phyloP scores from a whole-genome alignment of 192 early-diverging fungal species.

The Coemansia sp. region DNA sequence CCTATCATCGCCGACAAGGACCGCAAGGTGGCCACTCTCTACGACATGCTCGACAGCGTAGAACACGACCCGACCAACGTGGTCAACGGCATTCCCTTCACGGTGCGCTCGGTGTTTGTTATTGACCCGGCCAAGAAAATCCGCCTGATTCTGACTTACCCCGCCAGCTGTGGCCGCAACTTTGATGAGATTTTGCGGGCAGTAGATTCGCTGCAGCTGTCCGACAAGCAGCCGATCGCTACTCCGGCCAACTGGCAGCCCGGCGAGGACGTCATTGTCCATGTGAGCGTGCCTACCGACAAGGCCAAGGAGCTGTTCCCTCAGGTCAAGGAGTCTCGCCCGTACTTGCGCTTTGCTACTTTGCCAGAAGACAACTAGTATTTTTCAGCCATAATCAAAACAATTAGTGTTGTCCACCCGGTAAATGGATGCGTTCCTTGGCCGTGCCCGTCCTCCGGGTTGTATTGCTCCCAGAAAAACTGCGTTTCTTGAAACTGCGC shows the following conservation, averaged over 20 bases:
- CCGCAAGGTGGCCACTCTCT: constrained; percentile 81
- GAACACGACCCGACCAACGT: constrained; percentile 89
- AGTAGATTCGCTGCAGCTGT: constrained; percentile 90
- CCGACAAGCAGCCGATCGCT: constrained; percentile 83
- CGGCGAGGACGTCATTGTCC: constrained; percentile 88
- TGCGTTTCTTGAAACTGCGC: constrained; percentile 73
- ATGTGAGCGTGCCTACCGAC: constrained; percentile 74
- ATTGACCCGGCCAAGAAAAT: constrained; percentile 91
- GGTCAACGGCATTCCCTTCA: constrained; percentile 85
- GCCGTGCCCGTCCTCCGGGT: constrained; percentile 67
- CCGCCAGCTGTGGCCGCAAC: constrained; percentile 90
- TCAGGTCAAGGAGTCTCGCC: constrained; percentile 71
- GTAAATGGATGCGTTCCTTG: constrained; percentile 90
- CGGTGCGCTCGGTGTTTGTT: constrained; percentile 94
- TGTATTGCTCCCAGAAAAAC: constrained; percentile 94
- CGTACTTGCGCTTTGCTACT: constrained; percentile 74
- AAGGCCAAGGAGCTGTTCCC: constrained; percentile 87
- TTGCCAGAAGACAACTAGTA: constrained; percentile 50
- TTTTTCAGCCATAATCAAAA: constrained; percentile 81
- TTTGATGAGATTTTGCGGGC: constrained; percentile 95
- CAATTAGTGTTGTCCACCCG: constrained; percentile 85
- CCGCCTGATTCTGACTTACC: constrained; percentile 88
- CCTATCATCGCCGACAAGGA: constrained; percentile 94
- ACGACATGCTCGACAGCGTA: constrained; percentile 94
- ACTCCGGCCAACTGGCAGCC: constrained; percentile 94